A percentile compares a stretch with the other conserved stretches of the same genome.
These are phyloP conservation scores for Suhomyces chickasaworum DNA, from an alignment of 1,139 yeast genomes.

Conservation along the genomic window DNA sequence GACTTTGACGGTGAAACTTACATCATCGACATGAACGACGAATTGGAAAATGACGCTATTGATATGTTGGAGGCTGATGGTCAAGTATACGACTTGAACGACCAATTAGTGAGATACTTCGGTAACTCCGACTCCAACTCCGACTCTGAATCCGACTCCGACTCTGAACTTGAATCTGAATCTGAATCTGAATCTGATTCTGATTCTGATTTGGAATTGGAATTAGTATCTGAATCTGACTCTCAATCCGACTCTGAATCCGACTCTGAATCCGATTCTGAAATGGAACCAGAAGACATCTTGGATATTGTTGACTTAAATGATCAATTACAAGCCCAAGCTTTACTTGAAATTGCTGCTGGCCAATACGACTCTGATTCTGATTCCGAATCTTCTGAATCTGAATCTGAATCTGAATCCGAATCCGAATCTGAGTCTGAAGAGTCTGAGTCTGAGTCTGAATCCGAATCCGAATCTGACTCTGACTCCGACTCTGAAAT, in stretches of 20 bases:
- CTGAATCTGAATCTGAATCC: conserved; percentile 14
- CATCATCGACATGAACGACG: conserved; percentile 40
- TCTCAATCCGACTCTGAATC: conserved; percentile 18
- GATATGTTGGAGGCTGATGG: conserved; percentile 41
- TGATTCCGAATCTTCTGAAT: conserved; percentile 5
- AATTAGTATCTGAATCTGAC: conserved; percentile 8
- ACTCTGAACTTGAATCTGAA: conserved; percentile 14
- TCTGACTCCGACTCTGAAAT: conserved; percentile 20
- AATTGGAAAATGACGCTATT: conserved; percentile 37
- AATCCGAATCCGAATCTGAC: conserved; percentile 18
- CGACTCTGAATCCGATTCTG: conserved; percentile 19
- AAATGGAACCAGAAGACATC: conserved; percentile 35
- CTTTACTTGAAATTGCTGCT: conserved; percentile 23
- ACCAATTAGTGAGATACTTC: conserved; percentile 38
- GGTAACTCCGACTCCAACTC: conserved; percentile 18
- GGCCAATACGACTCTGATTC: conserved; percentile 17
- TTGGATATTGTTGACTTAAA: conserved; percentile 39
- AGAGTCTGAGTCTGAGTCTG: conserved; percentile 12
- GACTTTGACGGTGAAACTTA: conserved; percentile 18
- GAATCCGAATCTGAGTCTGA: conserved; percentile 24
- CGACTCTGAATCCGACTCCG: conserved; percentile 13
- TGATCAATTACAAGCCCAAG: conserved; percentile 40
- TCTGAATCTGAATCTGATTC: conserved; percentile 16
- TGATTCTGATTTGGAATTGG: conserved; percentile 17
- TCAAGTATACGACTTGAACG: conserved; percentile 40